Conservation (phyloP, 2,329 filamentous ascomycete genomes). For the Coleophoma eucalyptorum region DNA sequence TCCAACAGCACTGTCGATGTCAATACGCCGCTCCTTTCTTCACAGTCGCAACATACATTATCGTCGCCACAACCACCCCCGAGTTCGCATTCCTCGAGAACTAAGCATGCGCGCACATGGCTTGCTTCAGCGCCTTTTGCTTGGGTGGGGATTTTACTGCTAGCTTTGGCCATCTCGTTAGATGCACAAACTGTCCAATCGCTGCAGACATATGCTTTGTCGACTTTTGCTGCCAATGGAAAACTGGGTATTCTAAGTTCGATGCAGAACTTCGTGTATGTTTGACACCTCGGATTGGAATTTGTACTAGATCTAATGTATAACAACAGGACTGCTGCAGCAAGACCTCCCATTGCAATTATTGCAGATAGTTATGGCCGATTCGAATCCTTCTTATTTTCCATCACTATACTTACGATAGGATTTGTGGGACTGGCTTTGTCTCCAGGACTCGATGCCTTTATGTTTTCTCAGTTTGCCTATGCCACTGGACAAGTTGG, state of each 20-base stretch:
- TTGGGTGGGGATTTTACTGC: conserved; percentile 1
- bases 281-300: not conserved
- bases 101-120: not conserved
- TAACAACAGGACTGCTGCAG: not conserved
- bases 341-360: conserved; percentile 1
- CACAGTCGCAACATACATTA: not conserved
- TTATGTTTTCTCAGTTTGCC: conserved; percentile 1
- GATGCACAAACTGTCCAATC: conserved; percentile 1
- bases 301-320: not conserved
- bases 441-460: not conserved
- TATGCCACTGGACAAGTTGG: conserved; percentile 1
- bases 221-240: conserved; percentile 1
- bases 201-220: conserved; percentile 2
- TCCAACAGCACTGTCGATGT: not conserved
- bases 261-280: conserved; percentile 3
- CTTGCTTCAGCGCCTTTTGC: not conserved
- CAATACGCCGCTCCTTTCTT: not conserved
- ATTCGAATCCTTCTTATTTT: not conserved
- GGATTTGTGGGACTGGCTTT: conserved; percentile 1
- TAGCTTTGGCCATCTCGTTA: not conserved
- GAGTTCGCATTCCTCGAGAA: not conserved
- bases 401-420: not conserved
- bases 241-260: conserved; percentile 2
- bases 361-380: not conserved
- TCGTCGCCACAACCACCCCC: not conserved